Conservation (phyloP, 2,329 filamentous ascomycete genomes). For the Phyllosticta citribraziliensis region DNA sequence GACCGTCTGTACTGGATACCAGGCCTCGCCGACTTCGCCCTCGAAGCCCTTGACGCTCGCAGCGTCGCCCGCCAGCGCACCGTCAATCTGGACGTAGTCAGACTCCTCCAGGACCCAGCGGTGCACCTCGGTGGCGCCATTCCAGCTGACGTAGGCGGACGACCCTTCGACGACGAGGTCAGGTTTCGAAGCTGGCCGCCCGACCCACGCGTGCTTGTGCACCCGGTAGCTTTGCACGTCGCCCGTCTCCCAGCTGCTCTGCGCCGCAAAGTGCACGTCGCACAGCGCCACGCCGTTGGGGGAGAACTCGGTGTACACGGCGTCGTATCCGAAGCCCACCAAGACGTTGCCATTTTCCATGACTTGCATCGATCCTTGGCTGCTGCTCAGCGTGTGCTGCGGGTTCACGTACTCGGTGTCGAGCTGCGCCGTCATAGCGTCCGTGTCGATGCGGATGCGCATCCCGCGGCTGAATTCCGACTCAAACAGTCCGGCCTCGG, state of each 20-base stretch:
- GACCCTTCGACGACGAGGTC: constrained; percentile 13
- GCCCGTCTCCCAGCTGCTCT: constrained; percentile 15
- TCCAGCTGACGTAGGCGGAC: constrained; percentile 19
- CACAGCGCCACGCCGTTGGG: constrained; percentile 31
- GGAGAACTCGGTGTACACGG: constrained; percentile 40
- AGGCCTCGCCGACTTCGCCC: constrained; percentile 1
- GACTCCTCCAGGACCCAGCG: constrained; percentile 20
- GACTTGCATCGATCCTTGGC: constrained; percentile 35
- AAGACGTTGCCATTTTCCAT: constrained; percentile 36
- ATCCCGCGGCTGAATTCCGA: constrained; percentile 22
- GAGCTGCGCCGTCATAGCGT: constrained; percentile 35
- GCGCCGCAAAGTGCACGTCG: constrained; percentile 32
- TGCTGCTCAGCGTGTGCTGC: constrained; percentile 26
- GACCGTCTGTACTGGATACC: constrained; percentile 9
- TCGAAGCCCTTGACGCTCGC: constrained; percentile 13
- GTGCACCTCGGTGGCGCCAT: constrained; percentile 19
- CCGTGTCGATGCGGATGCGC: constrained; percentile 30
- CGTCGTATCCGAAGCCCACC: constrained; percentile 42
- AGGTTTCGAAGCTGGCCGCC: constrained; percentile 14
- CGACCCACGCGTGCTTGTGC: constrained; percentile 20
- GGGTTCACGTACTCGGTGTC: constrained; percentile 32
- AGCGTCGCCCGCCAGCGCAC: constrained; percentile 13
- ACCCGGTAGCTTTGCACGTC: constrained; percentile 29
- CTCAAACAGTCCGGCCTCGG: constrained; percentile 14
- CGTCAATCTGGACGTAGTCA: constrained; percentile 7